These are phyloP conservation scores for Ramichloridium luteum DNA, from an alignment of 2,329 filamentous ascomycete genomes.

Conservation along the genomic window DNA sequence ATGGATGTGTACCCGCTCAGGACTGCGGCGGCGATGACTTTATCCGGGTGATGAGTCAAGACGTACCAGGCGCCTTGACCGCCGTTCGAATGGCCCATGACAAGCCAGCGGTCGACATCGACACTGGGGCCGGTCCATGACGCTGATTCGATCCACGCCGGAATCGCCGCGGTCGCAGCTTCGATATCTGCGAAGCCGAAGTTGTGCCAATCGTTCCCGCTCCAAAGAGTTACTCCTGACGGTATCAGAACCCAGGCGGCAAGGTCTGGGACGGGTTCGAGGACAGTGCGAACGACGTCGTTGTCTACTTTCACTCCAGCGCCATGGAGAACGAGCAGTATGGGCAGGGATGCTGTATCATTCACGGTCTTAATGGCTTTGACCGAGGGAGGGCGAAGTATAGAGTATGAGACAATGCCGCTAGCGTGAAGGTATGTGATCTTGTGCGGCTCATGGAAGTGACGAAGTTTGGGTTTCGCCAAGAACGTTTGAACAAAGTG, in stretches of 20 bases:
- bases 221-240: slow-evolving; percentile 46
- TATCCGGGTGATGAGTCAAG: slow-evolving; percentile 44
- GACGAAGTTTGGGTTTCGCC: background rate
- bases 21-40: slow-evolving; percentile 43
- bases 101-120: slow-evolving; percentile 38
- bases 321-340: slow-evolving; percentile 43
- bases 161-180: slow-evolving; percentile 38
- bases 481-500: background rate
- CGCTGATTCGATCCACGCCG: slow-evolving; percentile 37
- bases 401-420: slow-evolving; percentile 44
- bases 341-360: slow-evolving; percentile 26
- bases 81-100: slow-evolving; percentile 48
- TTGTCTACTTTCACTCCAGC: slow-evolving; percentile 45
- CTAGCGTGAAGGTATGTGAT: slow-evolving; percentile 43
- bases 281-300: slow-evolving; percentile 32
- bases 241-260: slow-evolving; percentile 46
- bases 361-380: slow-evolving; percentile 24
- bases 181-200: slow-evolving; percentile 47
- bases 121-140: slow-evolving; percentile 38
- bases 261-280: slow-evolving; percentile 40
- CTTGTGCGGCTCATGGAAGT: slow-evolving; percentile 36
- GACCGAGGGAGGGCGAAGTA: slow-evolving; percentile 41
- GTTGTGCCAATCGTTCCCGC: slow-evolving; percentile 49
- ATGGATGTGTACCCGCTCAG: slow-evolving; percentile 48
- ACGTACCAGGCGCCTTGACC: slow-evolving; percentile 48